Evolutionary conservation across 495 filamentous ascomycete species (phyloP), one percentile per base, ranked within the genome.

Genomic region (Xylaria grammica): DNA sequence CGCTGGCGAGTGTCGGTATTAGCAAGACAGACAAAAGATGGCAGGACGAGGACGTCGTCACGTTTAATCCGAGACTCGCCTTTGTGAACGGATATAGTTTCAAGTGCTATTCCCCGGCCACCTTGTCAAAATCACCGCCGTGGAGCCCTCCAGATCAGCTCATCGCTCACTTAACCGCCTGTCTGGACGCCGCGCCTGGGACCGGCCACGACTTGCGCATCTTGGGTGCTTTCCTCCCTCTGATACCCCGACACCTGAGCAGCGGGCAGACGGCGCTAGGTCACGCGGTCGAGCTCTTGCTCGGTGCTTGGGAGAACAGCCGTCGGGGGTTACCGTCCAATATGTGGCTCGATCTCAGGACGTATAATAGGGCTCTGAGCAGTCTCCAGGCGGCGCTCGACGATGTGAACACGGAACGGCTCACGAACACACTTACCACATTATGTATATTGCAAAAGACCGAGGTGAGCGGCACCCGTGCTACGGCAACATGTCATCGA

Each of bases 311-410:
- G 71, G 42, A 59, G 2, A 73, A 68, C 30, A 67, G 69, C 19
- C 71, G 69, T n/a, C 71, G 66, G 17, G 65, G 65, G 8, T 20
- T 69, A 9, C 60, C 65, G n/a, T 63, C 69, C 4, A 32, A 67
- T n/a, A 51, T 46, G 30, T 73, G 71, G 71, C 50, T 73, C 8
- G 69, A 73, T 45, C 64, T 73, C 20, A 62, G 65, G 15, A 56
- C 66, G 4, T 71, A 74, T 60, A 74, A 59, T 13, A 53, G 51
- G 32, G 69, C 69, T 15, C 45, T 74, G n/a, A 60, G 71, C 7
- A 74, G 71, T 60, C 44, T 74, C 11, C 54, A 67, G 15, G 65
- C 71, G n/a, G 69, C 69, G 2, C 71, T 74, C 3, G 55, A 69
- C 44, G 63, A 69, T 27, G 51, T 60, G 0, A 58, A 66, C 19